These are phyloP conservation scores for Botrytis fabae DNA, from an alignment of 2,329 filamentous ascomycete species.

Conservation along the genomic window DNA sequence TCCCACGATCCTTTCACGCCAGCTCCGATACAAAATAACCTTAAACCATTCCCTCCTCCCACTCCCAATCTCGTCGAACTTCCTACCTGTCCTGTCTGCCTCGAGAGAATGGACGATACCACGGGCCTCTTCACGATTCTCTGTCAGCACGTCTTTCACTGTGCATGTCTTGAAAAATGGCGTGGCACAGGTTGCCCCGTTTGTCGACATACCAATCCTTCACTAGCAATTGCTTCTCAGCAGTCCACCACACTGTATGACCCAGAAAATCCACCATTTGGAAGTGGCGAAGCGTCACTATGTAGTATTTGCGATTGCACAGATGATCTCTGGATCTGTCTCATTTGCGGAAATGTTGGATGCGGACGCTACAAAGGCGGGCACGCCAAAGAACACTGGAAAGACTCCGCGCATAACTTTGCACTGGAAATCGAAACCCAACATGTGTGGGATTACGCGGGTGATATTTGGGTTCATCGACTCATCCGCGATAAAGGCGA, in stretches of 20 bases:
- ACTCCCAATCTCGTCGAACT: slow-evolving; percentile 87
- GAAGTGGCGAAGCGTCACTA: slow-evolving; percentile 63
- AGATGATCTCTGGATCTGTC: slow-evolving; percentile 89
- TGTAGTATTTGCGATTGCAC: slow-evolving; percentile 80
- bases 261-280: slow-evolving; percentile 58
- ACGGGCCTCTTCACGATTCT: slow-evolving; percentile 93
- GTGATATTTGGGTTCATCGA: slow-evolving; percentile 93
- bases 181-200: slow-evolving; percentile 91
- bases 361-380: slow-evolving; percentile 94
- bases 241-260: slow-evolving; percentile 42
- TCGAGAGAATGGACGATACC: slow-evolving; percentile 98
- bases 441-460: slow-evolving; percentile 96
- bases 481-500: slow-evolving; percentile 93
- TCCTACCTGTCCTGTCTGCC: slow-evolving; percentile 92
- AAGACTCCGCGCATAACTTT: slow-evolving; percentile 85
- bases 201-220: slow-evolving; percentile 80
- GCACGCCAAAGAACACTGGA: slow-evolving; percentile 92
- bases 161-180: slow-evolving; percentile 94
- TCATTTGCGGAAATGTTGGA: slow-evolving; percentile 89
- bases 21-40: slow-evolving; percentile 45
- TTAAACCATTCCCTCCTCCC: slow-evolving; percentile 62
- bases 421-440: slow-evolving; percentile 91
- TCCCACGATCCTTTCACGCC: slow-evolving; percentile 65
- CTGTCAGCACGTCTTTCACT: slow-evolving; percentile 97
- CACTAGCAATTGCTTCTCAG: slow-evolving; percentile 42